Evolutionary conservation across 208 protist genomes (phyloP).

Genomic region (Leptomonas seymouri): DNA sequence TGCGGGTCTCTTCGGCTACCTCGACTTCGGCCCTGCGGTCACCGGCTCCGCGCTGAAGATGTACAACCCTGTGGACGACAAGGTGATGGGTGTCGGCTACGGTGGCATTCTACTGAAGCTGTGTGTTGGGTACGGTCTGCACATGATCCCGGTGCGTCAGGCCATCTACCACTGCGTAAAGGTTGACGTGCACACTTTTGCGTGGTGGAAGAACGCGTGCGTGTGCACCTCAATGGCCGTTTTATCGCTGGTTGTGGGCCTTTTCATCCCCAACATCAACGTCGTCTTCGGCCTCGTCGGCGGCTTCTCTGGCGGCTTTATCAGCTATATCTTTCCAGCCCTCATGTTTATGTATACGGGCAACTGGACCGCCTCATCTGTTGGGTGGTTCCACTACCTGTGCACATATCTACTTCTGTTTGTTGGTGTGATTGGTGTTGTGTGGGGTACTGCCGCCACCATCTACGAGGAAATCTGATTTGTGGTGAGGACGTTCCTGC

Average conservation of each 20-base stretch:
- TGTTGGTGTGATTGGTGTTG: slow-evolving; percentile 66
- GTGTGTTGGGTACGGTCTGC: slow-evolving; percentile 67
- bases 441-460: slow-evolving; percentile 58
- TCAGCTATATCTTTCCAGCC: slow-evolving; percentile 78
- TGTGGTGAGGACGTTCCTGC: neutral
- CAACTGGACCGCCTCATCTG: slow-evolving; percentile 36
- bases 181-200: slow-evolving; percentile 40
- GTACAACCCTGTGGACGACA: slow-evolving; percentile 64
- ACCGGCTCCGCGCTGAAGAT: slow-evolving; percentile 53
- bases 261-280: slow-evolving; percentile 76
- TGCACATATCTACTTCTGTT: slow-evolving; percentile 65
- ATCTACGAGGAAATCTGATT: slow-evolving; percentile 54
- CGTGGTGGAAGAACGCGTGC: slow-evolving; percentile 56
- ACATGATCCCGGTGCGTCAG: slow-evolving; percentile 69
- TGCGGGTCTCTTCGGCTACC: slow-evolving; percentile 80
- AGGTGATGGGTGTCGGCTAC: slow-evolving; percentile 60
- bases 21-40: slow-evolving; percentile 64
- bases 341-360: slow-evolving; percentile 75
- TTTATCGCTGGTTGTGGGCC: slow-evolving; percentile 47
- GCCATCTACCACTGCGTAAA: slow-evolving; percentile 59
- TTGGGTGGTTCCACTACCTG: slow-evolving; percentile 60
- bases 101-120: slow-evolving; percentile 69
- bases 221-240: slow-evolving; percentile 44
- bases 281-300: slow-evolving; percentile 79
- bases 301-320: slow-evolving; percentile 62